Evolutionary conservation across 202 grass and related monocot species (phyloP).

Genomic region (Brachypodium distachyon): DNA sequence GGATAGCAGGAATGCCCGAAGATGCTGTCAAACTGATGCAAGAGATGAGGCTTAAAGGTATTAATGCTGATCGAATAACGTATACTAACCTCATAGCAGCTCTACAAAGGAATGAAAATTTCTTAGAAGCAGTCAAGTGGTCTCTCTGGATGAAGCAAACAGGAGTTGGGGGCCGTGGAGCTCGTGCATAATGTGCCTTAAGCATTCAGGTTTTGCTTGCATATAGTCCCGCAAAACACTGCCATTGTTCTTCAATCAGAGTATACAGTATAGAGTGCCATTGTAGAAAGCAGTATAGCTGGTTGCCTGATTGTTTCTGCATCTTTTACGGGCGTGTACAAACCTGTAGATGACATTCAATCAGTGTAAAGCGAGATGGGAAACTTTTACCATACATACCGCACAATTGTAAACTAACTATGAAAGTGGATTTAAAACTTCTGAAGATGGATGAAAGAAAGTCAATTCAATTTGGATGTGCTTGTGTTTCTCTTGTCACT

Average conservation of each 20-base stretch:
- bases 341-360: background rate
- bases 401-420: conserved; percentile 11
- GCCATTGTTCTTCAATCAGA: background rate
- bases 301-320: conserved; percentile 12
- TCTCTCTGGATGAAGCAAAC: conserved; percentile 96
- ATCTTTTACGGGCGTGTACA: background rate
- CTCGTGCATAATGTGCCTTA: conserved; percentile 7
- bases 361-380: background rate
- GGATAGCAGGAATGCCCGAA: conserved; percentile 74
- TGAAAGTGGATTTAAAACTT: background rate
- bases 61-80: conserved; percentile 53
- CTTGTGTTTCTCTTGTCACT: background rate
- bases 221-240: background rate
- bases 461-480: background rate
- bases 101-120: conserved; percentile 84
- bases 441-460: background rate
- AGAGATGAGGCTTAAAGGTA: conserved; percentile 69
- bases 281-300: conserved; percentile 9
- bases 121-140: conserved; percentile 89
- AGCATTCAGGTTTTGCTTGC: conserved; percentile 14
- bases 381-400: conserved; percentile 7
- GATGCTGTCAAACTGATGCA: conserved; percentile 70
- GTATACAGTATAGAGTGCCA: conserved; percentile 16
- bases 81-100: conserved; percentile 63
- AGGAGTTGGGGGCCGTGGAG: conserved; percentile 17